Percentiles rank a stretch among this genome's conserved stretches.
Evolutionary conservation across 78 protist genomes (phyloP).

Genomic region (Planoprotostelium fungivorum): DNA sequence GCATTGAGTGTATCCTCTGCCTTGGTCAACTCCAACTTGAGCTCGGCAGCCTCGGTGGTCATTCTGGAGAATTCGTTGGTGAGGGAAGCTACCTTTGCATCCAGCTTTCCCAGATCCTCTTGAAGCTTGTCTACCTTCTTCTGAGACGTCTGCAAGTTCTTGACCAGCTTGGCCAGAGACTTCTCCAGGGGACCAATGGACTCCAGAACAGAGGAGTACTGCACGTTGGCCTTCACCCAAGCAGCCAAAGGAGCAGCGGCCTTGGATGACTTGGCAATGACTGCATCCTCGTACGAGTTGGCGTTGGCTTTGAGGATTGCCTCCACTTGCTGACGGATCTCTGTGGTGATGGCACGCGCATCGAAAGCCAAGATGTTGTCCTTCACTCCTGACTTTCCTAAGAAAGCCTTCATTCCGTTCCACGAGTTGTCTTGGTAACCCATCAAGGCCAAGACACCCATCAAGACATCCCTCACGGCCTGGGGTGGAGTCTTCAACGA

Average conservation of each 20-base stretch:
- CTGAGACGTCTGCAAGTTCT: neutral
- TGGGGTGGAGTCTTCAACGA: slow-evolving; percentile 61
- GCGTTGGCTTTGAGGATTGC: slow-evolving; percentile 17
- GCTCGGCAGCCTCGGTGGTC: slow-evolving; percentile 64
- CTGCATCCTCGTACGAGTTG: slow-evolving; percentile 50
- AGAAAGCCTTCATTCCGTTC: slow-evolving; percentile 70
- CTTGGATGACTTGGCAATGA: slow-evolving; percentile 37
- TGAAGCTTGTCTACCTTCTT: slow-evolving; percentile 15
- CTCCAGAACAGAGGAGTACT: slow-evolving; percentile 33
- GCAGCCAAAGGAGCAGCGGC: slow-evolving; percentile 85
- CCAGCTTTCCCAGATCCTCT: slow-evolving; percentile 22
- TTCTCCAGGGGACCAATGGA: slow-evolving; percentile 30
- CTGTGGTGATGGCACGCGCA: slow-evolving; percentile 10
- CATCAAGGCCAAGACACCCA: slow-evolving; percentile 76
- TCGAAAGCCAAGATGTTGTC: slow-evolving; percentile 70
- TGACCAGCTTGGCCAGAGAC: neutral
- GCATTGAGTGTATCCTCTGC: slow-evolving; percentile 18
- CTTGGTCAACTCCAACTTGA: slow-evolving; percentile 25
- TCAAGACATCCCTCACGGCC: slow-evolving; percentile 64
- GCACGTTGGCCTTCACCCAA: slow-evolving; percentile 81
- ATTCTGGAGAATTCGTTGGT: slow-evolving; percentile 15
- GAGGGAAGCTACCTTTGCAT: slow-evolving; percentile 54
- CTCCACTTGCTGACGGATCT: slow-evolving; percentile 6
- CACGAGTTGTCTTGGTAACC: slow-evolving; percentile 74
- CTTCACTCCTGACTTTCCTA: slow-evolving; percentile 38